phyloP scores from a whole-genome alignment of 2,329 filamentous ascomycete genomes.

The Chrysoporthe deuterocubensis region DNA sequence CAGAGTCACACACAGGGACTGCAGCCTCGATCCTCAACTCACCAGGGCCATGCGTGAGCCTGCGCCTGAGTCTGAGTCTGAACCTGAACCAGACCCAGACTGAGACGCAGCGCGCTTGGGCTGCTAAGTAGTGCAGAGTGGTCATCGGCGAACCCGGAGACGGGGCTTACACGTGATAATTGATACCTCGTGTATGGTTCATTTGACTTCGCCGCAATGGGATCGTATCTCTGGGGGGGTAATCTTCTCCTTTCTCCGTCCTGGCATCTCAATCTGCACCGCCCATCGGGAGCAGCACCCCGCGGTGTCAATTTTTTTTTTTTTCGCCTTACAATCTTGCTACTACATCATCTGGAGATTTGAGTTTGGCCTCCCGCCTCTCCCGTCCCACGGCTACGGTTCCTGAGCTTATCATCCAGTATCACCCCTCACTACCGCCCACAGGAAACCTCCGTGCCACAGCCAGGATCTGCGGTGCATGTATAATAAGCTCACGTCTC shows the following conservation, averaged over 20 bases:
- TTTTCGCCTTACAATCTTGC: neutral
- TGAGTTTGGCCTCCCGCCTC: neutral
- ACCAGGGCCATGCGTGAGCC: no score
- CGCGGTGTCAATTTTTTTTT: neutral
- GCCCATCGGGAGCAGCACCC: neutral
- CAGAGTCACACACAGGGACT: neutral
- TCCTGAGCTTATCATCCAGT: neutral
- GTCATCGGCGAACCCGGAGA: constrained; percentile 5
- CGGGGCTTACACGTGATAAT: neutral
- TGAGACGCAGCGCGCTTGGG: neutral
- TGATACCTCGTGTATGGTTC: constrained; percentile 5
- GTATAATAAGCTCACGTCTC: constrained; percentile 5
- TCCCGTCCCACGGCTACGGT: neutral
- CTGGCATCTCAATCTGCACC: neutral
- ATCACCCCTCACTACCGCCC: neutral
- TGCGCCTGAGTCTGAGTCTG: neutral
- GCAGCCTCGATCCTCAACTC: no score
- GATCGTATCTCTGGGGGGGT: neutral
- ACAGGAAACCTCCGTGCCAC: neutral
- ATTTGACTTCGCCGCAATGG: neutral
- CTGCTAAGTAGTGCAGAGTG: neutral
- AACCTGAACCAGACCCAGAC: neutral
- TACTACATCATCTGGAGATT: neutral
- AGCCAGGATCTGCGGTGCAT: neutral
- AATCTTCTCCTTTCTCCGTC: neutral